Conservation (phyloP, 306 rosid species). For the Senna tora region DNA sequence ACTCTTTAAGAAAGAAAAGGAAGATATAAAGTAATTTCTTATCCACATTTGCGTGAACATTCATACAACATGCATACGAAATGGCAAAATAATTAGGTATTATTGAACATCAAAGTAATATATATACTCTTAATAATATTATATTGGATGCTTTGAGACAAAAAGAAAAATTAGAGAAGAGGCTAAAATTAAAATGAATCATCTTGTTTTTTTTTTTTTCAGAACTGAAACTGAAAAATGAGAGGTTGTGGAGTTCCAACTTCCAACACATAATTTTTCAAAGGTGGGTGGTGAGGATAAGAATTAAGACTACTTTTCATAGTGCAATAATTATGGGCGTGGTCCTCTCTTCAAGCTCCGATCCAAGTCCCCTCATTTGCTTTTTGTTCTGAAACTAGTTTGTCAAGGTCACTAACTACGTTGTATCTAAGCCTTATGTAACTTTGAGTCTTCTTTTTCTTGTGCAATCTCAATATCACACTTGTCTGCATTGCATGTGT, state of each 20-base stretch:
- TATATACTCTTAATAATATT: too few relatives aligned
- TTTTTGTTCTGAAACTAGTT: not conserved
- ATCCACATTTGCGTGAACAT: too few relatives aligned
- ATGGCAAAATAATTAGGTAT: too few relatives aligned
- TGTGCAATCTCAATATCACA: not conserved
- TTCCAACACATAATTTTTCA: not conserved
- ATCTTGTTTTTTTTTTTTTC: too few relatives aligned
- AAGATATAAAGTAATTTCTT: not conserved
- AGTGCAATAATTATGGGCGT: not conserved
- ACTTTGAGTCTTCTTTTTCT: not conserved
- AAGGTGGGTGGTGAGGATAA: slow-evolving; percentile 14
- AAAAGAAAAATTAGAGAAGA: not conserved
- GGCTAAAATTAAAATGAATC: not conserved
- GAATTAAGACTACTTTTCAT: not conserved
- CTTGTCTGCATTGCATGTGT: slow-evolving; percentile 3
- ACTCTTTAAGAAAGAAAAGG: not conserved
- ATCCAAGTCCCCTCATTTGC: not conserved
- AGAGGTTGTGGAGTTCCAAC: not conserved
- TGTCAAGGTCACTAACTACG: not conserved
- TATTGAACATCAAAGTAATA: too few relatives aligned
- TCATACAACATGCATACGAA: too few relatives aligned
- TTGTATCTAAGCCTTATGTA: not conserved
- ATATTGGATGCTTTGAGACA: not conserved
- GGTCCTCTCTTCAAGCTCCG: not conserved
- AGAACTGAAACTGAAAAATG: not conserved